Evolutionary conservation across 176 grass and related monocot species (phyloP), one percentile per base, ranked within the genome.

Genomic region (Puya raimondii): DNA sequence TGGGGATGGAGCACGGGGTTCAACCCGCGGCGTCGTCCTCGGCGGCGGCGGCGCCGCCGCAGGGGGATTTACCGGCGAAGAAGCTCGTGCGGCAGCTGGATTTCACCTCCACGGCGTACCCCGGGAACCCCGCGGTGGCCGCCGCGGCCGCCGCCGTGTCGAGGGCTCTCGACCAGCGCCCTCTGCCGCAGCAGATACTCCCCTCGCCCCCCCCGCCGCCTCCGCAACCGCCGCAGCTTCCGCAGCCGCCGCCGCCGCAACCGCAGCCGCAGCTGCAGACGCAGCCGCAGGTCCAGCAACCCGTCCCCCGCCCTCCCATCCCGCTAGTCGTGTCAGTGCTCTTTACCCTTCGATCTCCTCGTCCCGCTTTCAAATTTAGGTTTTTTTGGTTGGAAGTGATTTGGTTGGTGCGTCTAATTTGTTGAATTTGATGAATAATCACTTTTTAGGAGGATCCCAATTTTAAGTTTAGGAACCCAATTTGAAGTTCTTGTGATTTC

Each of bases 11-110:
- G 65, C 87, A 89, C 69, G 79, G 72, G 6, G 82, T 79, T 4
- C 67, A 65, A 29, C 64, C 14, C 3, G 73, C 79, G 12, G 78
- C 50, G 12, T 48, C 78, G 47, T 59, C 83, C 73, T 11, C 80
- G 15, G 70, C 54, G 14, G 81, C 86, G 67, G 65, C 74, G 53
- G 79, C 81, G 17, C 79, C 81, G 68, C 75, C 69, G 16, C 71
- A 64, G 48, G 53, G 52, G 18, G 83, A 85, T 76, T 80, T 85
- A 2, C 78, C 87, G 50, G 74, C 86, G 10, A 99, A 88, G 64
- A 96, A 91, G 79, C 82, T 91, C 1, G 87, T 84, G 22, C 81
- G 94, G 50, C 94, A 93, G 79, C 89, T 99, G 8, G 87, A 99
- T 84, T 99, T 99, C 73, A 91, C 65, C 56, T 83, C 92, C 33